Evolutionary conservation across 192 early-diverging fungal genomes (phyloP).

Genomic region (Phycomyces nitens): DNA sequence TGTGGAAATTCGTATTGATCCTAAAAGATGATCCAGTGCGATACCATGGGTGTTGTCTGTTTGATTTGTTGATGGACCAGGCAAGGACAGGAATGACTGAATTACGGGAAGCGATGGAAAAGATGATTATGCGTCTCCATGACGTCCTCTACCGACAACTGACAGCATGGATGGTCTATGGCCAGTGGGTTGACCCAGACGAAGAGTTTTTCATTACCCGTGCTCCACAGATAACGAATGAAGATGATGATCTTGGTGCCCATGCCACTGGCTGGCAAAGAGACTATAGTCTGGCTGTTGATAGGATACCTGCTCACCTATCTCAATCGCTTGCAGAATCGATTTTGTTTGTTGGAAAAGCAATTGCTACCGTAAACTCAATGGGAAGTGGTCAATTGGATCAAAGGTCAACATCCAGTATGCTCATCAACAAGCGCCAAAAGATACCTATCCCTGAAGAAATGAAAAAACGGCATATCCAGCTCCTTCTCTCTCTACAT

Average conservation of each 20-base stretch:
- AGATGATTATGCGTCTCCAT: slow-evolving; percentile 45
- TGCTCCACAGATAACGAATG: background rate
- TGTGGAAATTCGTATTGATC: slow-evolving; percentile 39
- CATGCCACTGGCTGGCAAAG: slow-evolving; percentile 41
- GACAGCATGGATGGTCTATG: slow-evolving; percentile 66
- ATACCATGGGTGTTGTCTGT: slow-evolving; percentile 44
- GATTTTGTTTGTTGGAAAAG: slow-evolving; percentile 69
- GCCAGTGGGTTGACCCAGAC: slow-evolving; percentile 54
- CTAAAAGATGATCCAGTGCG: slow-evolving; percentile 31
- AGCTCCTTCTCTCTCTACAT: slow-evolving; percentile 15
- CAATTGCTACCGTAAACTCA: slow-evolving; percentile 48
- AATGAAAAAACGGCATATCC: slow-evolving; percentile 20
- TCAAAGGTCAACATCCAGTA: background rate
- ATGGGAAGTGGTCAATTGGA: background rate
- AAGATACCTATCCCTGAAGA: slow-evolving; percentile 14
- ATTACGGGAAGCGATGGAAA: slow-evolving; percentile 43
- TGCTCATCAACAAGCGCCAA: slow-evolving; percentile 12
- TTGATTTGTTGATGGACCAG: slow-evolving; percentile 50
- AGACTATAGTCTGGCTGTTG: slow-evolving; percentile 43
- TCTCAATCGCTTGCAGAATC: slow-evolving; percentile 47
- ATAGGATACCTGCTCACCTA: slow-evolving; percentile 51
- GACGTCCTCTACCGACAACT: slow-evolving; percentile 57
- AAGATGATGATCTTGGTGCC: background rate
- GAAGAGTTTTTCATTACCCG: slow-evolving; percentile 62
- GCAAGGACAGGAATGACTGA: slow-evolving; percentile 50